Conservation (phyloP, 768 basidiomycete species). For the Boletellus ananas region DNA sequence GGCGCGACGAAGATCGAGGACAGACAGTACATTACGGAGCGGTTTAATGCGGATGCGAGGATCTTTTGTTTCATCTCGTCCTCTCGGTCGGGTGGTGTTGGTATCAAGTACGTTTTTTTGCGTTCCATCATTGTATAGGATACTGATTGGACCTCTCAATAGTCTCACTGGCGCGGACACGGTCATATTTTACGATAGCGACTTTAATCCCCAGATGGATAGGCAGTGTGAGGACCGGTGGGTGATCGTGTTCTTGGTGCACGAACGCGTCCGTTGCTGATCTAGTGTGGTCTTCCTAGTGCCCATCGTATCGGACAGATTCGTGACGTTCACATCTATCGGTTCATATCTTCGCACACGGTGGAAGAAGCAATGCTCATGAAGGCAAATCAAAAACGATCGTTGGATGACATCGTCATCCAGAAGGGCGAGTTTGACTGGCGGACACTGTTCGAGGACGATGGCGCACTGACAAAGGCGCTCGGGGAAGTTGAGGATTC, state of each 20-base stretch:
- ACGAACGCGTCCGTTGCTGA: not conserved
- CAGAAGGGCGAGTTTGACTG: conserved; percentile 95
- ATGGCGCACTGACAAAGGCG: conserved; percentile 60
- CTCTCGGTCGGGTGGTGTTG: conserved; percentile 78
- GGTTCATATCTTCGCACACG: conserved; percentile 84
- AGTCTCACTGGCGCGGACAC: conserved; percentile 89
- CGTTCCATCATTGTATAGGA: conserved; percentile 15
- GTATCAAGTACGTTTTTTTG: conserved; percentile 73
- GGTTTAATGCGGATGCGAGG: conserved; percentile 73
- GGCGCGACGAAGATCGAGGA: conserved; percentile 96
- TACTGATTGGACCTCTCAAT: conserved; percentile 14
- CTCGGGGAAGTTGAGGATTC: conserved; percentile 84
- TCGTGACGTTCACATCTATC: conserved; percentile 93
- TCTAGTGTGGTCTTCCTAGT: conserved; percentile 34
- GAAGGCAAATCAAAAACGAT: conserved; percentile 97
- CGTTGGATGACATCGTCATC: conserved; percentile 86
- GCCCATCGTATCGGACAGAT: conserved; percentile 99
- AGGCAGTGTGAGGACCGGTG: conserved; percentile 92
- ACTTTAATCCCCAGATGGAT: conserved; percentile 98
- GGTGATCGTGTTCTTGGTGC: conserved; percentile 16
- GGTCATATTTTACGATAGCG: conserved; percentile 95
- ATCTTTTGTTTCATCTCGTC: conserved; percentile 89
- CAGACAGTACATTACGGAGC: conserved; percentile 85
- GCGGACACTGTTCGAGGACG: conserved; percentile 75
- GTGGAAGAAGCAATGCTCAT: conserved; percentile 96